These are phyloP conservation scores for Drechslerella coelobrocha DNA, from an alignment of 2,329 filamentous ascomycete genomes.

Conservation along the genomic window DNA sequence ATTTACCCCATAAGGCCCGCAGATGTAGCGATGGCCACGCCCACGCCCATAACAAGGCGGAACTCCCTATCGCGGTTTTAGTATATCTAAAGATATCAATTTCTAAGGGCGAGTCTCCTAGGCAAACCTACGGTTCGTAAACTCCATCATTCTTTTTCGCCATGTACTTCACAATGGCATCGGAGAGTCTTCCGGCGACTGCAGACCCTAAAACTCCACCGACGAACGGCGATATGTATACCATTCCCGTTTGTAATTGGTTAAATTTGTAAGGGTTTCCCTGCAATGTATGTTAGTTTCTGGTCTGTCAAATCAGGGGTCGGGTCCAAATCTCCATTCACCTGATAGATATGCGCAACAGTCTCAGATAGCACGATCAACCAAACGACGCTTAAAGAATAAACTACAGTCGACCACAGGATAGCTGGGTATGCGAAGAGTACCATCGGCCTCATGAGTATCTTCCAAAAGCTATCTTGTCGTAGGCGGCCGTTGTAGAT, in stretches of 20 bases:
- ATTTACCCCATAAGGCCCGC: constrained; percentile 79
- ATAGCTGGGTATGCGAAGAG: constrained; percentile 87
- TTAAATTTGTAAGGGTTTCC: constrained; percentile 77
- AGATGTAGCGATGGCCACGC: constrained; percentile 77
- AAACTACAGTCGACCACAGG: constrained; percentile 84
- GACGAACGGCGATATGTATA: constrained; percentile 89
- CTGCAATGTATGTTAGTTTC: background rate
- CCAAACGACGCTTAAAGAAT: constrained; percentile 90
- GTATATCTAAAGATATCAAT: background rate
- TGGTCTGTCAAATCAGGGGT: constrained; percentile 55
- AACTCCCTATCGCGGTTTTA: constrained; percentile 68
- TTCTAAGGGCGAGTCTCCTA: background rate
- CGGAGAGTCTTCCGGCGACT: constrained; percentile 85
- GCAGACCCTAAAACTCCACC: constrained; percentile 89
- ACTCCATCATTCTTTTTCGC: constrained; percentile 85
- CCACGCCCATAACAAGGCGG: constrained; percentile 83
- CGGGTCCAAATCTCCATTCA: background rate
- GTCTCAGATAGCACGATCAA: constrained; percentile 92
- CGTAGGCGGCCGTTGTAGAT: constrained; percentile 80
- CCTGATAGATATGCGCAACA: constrained; percentile 78
- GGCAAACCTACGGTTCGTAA: constrained; percentile 72
- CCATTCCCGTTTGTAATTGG: constrained; percentile 78
- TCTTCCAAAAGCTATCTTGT: constrained; percentile 79
- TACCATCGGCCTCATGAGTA: constrained; percentile 79
- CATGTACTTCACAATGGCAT: constrained; percentile 83